phyloP scores from a whole-genome alignment of 805 yeast species.

The Cyberlindnera suaveolens region DNA sequence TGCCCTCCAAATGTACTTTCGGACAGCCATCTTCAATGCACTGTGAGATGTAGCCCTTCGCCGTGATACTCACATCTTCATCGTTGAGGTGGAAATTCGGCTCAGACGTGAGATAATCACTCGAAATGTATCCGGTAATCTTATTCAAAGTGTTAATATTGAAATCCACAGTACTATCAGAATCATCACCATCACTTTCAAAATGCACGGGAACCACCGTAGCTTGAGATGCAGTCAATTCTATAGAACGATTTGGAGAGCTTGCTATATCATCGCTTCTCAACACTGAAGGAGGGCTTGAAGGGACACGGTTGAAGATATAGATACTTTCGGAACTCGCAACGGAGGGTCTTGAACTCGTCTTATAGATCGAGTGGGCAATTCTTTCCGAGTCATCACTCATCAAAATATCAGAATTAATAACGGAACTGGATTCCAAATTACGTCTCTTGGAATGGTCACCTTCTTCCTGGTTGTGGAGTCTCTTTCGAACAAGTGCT shows the following conservation, averaged over 20 bases:
- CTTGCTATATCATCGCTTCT: slow-evolving; percentile 4
- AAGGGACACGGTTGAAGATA: slow-evolving; percentile 17
- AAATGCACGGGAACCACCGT: slow-evolving; percentile 10
- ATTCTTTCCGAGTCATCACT: slow-evolving; percentile 15
- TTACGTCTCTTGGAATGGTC: slow-evolving; percentile 14
- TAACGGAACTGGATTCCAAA: slow-evolving; percentile 4
- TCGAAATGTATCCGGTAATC: slow-evolving; percentile 20
- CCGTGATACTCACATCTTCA: slow-evolving; percentile 20
- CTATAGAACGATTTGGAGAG: too few relatives aligned
- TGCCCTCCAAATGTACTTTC: slow-evolving; percentile 39
- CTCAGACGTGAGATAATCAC: slow-evolving; percentile 16
- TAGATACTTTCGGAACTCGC: slow-evolving; percentile 21
- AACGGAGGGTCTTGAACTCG: slow-evolving; percentile 16
- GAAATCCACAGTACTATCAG: slow-evolving; percentile 19
- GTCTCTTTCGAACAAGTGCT: slow-evolving; percentile 14
- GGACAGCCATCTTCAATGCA: slow-evolving; percentile 43
- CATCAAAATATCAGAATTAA: slow-evolving; percentile 18
- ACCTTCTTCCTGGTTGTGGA: slow-evolving; percentile 10
- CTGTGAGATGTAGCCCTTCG: slow-evolving; percentile 35
- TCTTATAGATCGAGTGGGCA: slow-evolving; percentile 2
- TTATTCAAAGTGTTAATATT: slow-evolving; percentile 18
- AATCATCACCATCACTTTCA: slow-evolving; percentile 11
- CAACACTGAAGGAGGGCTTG: slow-evolving; percentile 19
- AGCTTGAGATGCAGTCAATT: slow-evolving; percentile 15
- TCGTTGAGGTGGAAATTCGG: slow-evolving; percentile 13